Conservation (phyloP, 1,284 basidiomycete species). For the Sutorius eximius region DNA sequence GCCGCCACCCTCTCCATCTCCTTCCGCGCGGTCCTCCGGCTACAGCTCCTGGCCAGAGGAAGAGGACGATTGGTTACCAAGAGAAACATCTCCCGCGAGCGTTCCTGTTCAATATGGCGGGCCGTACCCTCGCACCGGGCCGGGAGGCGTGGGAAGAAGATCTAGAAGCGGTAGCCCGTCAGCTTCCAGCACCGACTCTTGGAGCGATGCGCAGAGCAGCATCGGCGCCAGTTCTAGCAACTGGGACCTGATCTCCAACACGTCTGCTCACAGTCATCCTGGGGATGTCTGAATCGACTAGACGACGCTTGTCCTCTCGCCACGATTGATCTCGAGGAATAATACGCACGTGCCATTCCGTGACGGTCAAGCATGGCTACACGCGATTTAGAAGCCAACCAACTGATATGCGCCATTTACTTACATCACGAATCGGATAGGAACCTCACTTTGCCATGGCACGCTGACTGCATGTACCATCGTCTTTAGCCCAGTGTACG, state of each 20-base stretch:
- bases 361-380: neutral
- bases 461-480: conserved; percentile 5
- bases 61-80: conserved; percentile 11
- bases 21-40: conserved; percentile 11
- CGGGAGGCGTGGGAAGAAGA: neutral
- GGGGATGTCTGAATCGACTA: neutral
- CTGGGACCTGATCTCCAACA: conserved; percentile 29
- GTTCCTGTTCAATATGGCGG: neutral
- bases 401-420: neutral
- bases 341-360: neutral
- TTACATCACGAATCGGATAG: neutral
- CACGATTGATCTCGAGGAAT: neutral
- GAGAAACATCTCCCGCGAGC: neutral
- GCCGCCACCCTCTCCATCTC: conserved; percentile 19
- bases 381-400: neutral
- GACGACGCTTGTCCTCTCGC: neutral
- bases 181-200: conserved; percentile 20
- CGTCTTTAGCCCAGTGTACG: neutral
- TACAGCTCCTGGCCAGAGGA: conserved; percentile 6
- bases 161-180: conserved; percentile 12
- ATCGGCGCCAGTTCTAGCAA: conserved; percentile 1
- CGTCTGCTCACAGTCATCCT: conserved; percentile 4
- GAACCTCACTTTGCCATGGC: neutral
- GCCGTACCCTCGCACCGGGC: neutral
- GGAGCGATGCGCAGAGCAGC: conserved; percentile 33